Evolutionary conservation across 495 filamentous ascomycete species (phyloP), one percentile per base, ranked within the genome.

Genomic region (Xylaria longipes): DNA sequence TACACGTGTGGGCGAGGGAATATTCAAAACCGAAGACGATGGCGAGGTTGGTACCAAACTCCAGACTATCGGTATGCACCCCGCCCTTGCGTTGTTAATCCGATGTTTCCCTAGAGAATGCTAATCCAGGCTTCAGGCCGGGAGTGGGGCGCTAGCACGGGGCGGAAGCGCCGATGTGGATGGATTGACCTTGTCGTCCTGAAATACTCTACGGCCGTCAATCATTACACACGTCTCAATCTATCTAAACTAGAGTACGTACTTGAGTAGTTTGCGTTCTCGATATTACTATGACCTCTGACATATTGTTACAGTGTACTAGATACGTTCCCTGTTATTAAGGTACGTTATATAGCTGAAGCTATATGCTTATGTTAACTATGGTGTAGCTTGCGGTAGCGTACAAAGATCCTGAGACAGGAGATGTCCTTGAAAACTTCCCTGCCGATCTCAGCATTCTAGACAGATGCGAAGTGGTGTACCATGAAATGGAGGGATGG

Each of bases 111-210:
- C 12, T 1, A 29, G 11, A 56, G 27, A 15, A 65, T 50, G 12
- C 48, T 41, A 39, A 39, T 39, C 29, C 27, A 39, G 29, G n/a
- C 25, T 20, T 9, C 2, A 41, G 73, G 75, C 0, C 50, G 58
- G 72, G 80, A 70, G 82, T 90, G 90, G 79, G 94, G 94, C 71
- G 92, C 92, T 43, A 97, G 91, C 54, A 97, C 94, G 29, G 94
- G 95, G 70, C 89, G 95, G 65, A 89, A 83, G 73, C 90, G 95
- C 27, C 89, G 94, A 57, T 97, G 94, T 78, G 95, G 94, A 35
- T 97, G 93, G 94, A 87, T 97, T 48, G 94, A 98, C 77, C 87
- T 97, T 8, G 91, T 95, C n/a, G 84, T 96, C n/a, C 80, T 93
- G 69, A 91, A 93, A 74, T 94, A 94, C 85, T 93, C 88, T 50